These are phyloP conservation scores for Arthrobotrys pseudoclavata DNA, from an alignment of 2,329 filamentous ascomycete genomes.

Conservation along the genomic window DNA sequence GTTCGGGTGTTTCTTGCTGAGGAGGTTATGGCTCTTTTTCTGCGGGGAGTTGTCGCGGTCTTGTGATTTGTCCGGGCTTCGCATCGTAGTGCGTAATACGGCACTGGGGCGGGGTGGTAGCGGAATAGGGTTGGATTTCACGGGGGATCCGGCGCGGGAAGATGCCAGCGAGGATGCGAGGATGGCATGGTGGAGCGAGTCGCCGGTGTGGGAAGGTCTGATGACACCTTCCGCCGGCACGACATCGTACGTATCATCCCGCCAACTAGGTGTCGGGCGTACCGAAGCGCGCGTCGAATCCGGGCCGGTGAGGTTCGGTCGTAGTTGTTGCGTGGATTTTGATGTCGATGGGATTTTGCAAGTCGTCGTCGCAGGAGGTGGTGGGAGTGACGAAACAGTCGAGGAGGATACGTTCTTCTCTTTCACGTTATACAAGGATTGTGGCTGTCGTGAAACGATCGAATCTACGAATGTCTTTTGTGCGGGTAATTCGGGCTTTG, in stretches of 20 bases:
- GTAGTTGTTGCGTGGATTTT: constrained; percentile 25
- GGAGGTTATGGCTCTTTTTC: constrained; percentile 65
- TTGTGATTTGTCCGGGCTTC: constrained; percentile 41
- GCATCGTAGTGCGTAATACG: constrained; percentile 48
- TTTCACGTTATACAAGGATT: constrained; percentile 37
- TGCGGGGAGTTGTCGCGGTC: constrained; percentile 38
- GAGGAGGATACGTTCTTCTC: constrained; percentile 38
- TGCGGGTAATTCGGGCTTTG: constrained; percentile 32
- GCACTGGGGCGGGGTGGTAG: constrained; percentile 42
- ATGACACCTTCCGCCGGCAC: constrained; percentile 32
- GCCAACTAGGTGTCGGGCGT: constrained; percentile 39
- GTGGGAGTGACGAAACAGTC: neutral
- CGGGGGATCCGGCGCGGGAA: constrained; percentile 47
- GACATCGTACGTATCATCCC: constrained; percentile 35
- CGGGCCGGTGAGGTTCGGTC: constrained; percentile 41
- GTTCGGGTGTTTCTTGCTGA: constrained; percentile 76
- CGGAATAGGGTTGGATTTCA: constrained; percentile 54
- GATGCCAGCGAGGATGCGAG: constrained; percentile 53
- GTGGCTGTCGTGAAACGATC: constrained; percentile 39
- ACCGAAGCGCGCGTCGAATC: constrained; percentile 37
- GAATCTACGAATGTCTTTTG: constrained; percentile 49
- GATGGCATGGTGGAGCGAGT: constrained; percentile 38
- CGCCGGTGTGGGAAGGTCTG: constrained; percentile 53
- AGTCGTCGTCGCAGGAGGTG: constrained; percentile 19
- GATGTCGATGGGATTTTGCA: constrained; percentile 14